Evolutionary conservation across 2,329 filamentous ascomycete species (phyloP).

Genomic region (Claviceps arundinis): DNA sequence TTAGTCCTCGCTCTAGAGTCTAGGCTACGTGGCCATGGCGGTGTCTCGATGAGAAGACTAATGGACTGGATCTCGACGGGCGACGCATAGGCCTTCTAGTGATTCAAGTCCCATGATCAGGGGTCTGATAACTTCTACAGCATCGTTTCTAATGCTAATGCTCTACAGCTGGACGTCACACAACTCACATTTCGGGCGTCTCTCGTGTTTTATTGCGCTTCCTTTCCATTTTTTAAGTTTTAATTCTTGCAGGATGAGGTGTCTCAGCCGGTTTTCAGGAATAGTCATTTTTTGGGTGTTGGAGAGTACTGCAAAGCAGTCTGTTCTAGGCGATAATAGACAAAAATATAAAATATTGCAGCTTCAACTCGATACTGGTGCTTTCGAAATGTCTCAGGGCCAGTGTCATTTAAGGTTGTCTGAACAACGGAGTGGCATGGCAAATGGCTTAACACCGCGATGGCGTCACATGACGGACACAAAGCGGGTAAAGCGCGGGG

Average conservation of each 20-base stretch:
- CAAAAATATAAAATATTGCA: conserved; percentile 8
- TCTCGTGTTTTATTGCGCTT: not conserved
- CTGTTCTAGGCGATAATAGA: not conserved
- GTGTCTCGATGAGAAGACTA: not conserved
- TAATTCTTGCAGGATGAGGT: not conserved
- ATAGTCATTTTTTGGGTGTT: conserved; percentile 3
- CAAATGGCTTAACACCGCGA: not conserved
- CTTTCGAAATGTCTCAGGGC: not conserved
- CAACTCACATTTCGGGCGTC: not conserved
- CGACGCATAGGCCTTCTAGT: not conserved
- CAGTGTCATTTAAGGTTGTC: not conserved
- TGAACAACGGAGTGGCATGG: not conserved
- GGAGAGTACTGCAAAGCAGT: conserved; percentile 1
- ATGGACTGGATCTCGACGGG: not conserved
- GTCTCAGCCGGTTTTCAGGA: not conserved
- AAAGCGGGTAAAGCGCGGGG: conserved; percentile 14
- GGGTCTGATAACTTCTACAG: not conserved
- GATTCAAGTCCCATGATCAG: not conserved
- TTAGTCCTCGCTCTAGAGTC: not conserved
- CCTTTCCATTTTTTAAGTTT: not conserved
- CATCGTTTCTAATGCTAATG: not conserved
- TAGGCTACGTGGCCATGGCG: not conserved
- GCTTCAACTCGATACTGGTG: not conserved
- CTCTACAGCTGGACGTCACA: not conserved
- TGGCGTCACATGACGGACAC: conserved; percentile 19